These are phyloP conservation scores for Aspergillus sp. DNA, from an alignment of 2,329 filamentous ascomycete genomes.

Conservation along the genomic window DNA sequence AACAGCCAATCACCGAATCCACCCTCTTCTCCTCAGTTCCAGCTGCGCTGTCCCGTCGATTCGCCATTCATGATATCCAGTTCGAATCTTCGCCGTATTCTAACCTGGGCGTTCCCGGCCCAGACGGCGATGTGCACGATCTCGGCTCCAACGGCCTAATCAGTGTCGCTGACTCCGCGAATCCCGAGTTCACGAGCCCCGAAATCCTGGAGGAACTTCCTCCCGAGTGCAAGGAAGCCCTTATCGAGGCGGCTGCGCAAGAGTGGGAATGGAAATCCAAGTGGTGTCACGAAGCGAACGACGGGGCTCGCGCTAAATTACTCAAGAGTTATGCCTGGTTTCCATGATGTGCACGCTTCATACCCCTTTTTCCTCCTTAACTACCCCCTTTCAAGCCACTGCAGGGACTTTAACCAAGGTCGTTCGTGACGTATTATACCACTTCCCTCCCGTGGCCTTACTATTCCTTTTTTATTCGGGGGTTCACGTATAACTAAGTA, in stretches of 20 bases:
- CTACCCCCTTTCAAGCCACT: background rate
- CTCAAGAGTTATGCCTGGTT: slow-evolving; percentile 45
- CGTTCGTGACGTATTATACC: no score
- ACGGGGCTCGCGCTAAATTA: slow-evolving; percentile 43
- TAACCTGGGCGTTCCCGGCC: slow-evolving; percentile 61
- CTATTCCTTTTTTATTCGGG: background rate
- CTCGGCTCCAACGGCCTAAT: slow-evolving; percentile 47
- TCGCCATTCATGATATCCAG: slow-evolving; percentile 63
- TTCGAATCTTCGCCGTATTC: slow-evolving; percentile 61
- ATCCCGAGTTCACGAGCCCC: slow-evolving; percentile 41
- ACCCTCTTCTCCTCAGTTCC: slow-evolving; percentile 58
- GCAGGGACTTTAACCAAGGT: background rate
- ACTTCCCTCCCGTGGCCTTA: no score
- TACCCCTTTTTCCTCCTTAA: background rate
- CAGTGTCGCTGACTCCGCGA: slow-evolving; percentile 35
- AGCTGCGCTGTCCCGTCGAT: slow-evolving; percentile 62
- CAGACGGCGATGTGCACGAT: slow-evolving; percentile 41
- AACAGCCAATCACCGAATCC: slow-evolving; percentile 24
- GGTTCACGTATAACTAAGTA: background rate
- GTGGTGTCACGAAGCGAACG: slow-evolving; percentile 70
- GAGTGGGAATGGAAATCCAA: slow-evolving; percentile 72
- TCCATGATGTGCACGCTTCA: slow-evolving; percentile 27
- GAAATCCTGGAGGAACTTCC: slow-evolving; percentile 49
- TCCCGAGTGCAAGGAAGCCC: slow-evolving; percentile 65
- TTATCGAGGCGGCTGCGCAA: slow-evolving; percentile 65